Evolutionary conservation across 106 monocot species (phyloP).

Genomic region (Vanilla planifolia): DNA sequence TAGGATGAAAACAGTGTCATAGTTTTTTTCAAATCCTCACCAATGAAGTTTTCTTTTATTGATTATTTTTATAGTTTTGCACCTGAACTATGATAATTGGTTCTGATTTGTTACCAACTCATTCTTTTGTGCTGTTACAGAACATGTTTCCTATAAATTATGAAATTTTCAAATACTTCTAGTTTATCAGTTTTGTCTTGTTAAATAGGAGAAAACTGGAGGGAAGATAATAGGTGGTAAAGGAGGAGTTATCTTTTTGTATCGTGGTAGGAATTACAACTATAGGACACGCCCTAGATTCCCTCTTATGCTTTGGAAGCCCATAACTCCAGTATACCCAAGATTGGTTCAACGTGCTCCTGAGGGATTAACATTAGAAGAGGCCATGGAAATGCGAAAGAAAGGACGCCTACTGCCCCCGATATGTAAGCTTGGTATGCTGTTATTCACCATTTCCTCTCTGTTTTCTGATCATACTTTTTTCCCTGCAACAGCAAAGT

Average conservation of each 20-base stretch:
- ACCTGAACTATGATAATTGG: too few relatives aligned
- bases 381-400: constrained; percentile 74
- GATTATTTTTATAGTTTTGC: too few relatives aligned
- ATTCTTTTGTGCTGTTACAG: too few relatives aligned
- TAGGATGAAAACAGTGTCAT: too few relatives aligned
- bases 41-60: too few relatives aligned
- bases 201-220: constrained; percentile 88
- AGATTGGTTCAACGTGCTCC: constrained; percentile 65
- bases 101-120: too few relatives aligned
- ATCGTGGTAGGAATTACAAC: constrained; percentile 92
- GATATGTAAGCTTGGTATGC: constrained; percentile 85
- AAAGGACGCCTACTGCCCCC: constrained; percentile 67
- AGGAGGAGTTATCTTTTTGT: constrained; percentile 81
- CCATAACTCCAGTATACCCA: constrained; percentile 83
- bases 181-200: too few relatives aligned
- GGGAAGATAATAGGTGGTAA: constrained; percentile 80
- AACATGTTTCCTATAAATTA: too few relatives aligned
- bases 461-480: neutral
- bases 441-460: constrained; percentile 1
- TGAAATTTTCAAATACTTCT: too few relatives aligned
- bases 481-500: neutral
- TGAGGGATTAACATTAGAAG: constrained; percentile 80
- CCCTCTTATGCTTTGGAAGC: constrained; percentile 98
- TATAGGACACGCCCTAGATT: constrained; percentile 69
- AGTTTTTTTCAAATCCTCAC: too few relatives aligned